These are phyloP conservation scores for Suaeda aralocaspica DNA, from an alignment of 148 eudicot genomes.

Conservation along the genomic window DNA sequence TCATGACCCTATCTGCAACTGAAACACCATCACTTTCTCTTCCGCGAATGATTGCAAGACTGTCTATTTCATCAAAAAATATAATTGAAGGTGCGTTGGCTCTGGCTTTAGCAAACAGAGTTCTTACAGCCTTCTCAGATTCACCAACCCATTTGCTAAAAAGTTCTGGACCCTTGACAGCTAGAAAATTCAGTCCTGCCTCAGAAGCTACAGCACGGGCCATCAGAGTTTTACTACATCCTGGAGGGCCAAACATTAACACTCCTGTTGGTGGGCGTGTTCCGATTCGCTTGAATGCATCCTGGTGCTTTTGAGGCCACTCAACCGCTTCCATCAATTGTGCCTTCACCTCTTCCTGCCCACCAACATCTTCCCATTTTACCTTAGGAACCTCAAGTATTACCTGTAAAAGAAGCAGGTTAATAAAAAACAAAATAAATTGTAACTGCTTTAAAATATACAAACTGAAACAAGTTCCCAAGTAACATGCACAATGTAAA, in stretches of 20 bases:
- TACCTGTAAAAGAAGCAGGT: constrained; percentile 38
- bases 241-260: constrained; percentile 97
- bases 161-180: constrained; percentile 96
- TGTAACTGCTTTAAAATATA: neutral
- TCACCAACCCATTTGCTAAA: constrained; percentile 99
- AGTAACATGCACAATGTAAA: neutral
- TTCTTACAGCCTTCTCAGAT: constrained; percentile 90
- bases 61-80: constrained; percentile 95
- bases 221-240: constrained; percentile 97
- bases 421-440: neutral
- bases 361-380: constrained; percentile 95
- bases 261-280: constrained; percentile 89
- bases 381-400: constrained; percentile 89
- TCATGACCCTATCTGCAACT: constrained; percentile 89
- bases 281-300: constrained; percentile 76
- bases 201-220: constrained; percentile 98
- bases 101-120: constrained; percentile 92
- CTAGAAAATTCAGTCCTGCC: constrained; percentile 86
- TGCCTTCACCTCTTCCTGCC: constrained; percentile 81
- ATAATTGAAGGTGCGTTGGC: constrained; percentile 89
- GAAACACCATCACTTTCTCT: constrained; percentile 88
- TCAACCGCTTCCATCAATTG: constrained; percentile 90
- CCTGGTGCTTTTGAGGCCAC: constrained; percentile 94
- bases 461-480: neutral
- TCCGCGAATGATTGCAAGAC: constrained; percentile 86